Evolutionary conservation across 306 rosid species (phyloP).

Genomic region (Gleditsia sinensis): DNA sequence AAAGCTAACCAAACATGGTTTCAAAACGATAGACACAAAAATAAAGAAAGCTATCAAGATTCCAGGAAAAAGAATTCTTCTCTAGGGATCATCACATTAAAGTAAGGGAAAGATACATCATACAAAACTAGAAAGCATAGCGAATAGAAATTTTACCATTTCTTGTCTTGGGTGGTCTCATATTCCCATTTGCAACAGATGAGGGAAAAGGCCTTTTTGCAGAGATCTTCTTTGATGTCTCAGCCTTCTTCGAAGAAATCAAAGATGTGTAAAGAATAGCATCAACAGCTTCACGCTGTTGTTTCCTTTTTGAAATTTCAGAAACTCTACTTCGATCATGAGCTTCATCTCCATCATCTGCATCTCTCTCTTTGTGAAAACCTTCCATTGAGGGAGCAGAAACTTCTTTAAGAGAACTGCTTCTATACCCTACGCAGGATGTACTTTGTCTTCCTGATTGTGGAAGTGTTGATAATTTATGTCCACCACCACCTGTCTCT

Average conservation of each 20-base stretch:
- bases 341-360: conserved; percentile 42
- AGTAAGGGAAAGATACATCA: conserved; percentile 17
- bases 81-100: conserved; percentile 24
- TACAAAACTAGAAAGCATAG: conserved; percentile 33
- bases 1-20: neutral
- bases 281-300: conserved; percentile 90
- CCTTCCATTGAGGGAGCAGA: conserved; percentile 44
- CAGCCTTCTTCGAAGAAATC: conserved; percentile 75
- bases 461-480: conserved; percentile 36
- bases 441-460: conserved; percentile 41
- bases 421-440: conserved; percentile 44
- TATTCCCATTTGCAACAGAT: conserved; percentile 44
- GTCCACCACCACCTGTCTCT: conserved; percentile 39
- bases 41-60: conserved; percentile 6
- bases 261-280: conserved; percentile 82
- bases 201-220: conserved; percentile 55
- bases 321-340: conserved; percentile 44
- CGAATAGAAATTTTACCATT: conserved; percentile 45
- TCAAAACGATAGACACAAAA: neutral
- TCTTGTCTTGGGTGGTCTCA: conserved; percentile 64
- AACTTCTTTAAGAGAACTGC: conserved; percentile 39
- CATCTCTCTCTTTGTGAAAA: conserved; percentile 43
- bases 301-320: conserved; percentile 81
- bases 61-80: neutral
- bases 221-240: conserved; percentile 49